Evolutionary conservation across 2,329 filamentous ascomycete species (phyloP).

Genomic region (Penicillium hesseltinei): DNA sequence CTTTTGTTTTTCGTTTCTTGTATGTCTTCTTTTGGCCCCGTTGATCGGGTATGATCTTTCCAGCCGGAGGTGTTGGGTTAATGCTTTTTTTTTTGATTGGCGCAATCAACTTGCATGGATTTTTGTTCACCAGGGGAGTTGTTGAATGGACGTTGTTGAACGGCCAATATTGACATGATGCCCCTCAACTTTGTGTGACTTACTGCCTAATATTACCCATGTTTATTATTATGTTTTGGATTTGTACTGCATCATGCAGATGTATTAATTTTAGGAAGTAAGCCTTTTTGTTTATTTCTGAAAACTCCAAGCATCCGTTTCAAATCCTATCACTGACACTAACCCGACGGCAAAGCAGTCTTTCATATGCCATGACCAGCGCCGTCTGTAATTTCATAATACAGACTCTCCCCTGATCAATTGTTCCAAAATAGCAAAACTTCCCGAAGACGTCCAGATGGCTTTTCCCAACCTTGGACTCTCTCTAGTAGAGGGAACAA

Average conservation of each 20-base stretch:
- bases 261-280: neutral
- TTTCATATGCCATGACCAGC: too few species aligned
- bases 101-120: conserved; percentile 27
- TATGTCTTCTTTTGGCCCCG: conserved; percentile 15
- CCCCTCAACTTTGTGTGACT: conserved; percentile 15
- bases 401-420: too few species aligned
- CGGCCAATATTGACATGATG: conserved; percentile 14
- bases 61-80: conserved; percentile 20
- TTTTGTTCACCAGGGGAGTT: conserved; percentile 15
- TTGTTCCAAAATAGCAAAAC: too few species aligned
- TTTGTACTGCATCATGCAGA: neutral
- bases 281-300: neutral
- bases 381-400: too few species aligned
- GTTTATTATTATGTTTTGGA: neutral
- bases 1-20: conserved; percentile 10
- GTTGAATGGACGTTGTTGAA: conserved; percentile 11
- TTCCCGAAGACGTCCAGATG: too few species aligned
- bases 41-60: conserved; percentile 20
- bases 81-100: conserved; percentile 15
- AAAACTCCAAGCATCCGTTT: neutral
- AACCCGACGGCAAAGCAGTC: neutral
- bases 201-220: conserved; percentile 17
- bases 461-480: too few species aligned
- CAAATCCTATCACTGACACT: neutral
- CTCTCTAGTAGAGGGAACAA: too few species aligned